A percentile compares a stretch with the other conserved stretches of the same genome.
Evolutionary conservation across 2,329 filamentous ascomycete species (phyloP).

Genomic region (Monascus ruber): DNA sequence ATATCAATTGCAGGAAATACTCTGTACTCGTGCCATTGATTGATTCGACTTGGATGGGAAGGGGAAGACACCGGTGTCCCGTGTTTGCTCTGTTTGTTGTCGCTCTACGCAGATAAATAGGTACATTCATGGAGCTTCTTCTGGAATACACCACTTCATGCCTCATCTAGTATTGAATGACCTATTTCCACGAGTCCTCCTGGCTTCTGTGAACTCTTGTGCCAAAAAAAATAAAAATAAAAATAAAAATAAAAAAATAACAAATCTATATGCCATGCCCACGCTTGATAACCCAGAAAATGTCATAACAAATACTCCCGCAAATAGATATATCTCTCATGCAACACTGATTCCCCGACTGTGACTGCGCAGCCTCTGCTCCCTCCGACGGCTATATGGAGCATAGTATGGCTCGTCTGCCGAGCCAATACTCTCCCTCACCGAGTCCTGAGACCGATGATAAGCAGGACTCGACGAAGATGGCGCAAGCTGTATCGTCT

Average conservation of each 20-base stretch:
- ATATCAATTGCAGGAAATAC: no score
- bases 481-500: constrained; percentile 31
- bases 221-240: constrained; percentile 2
- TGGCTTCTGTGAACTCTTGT: no score
- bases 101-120: no score
- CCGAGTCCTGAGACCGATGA: constrained; percentile 24
- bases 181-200: no score
- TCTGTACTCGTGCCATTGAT: no score
- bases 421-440: constrained; percentile 25
- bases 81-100: no score
- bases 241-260: constrained; percentile 1
- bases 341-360: constrained; percentile 22
- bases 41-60: no score
- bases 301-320: background rate
- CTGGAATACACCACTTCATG: no score
- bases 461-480: constrained; percentile 25
- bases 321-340: constrained; percentile 5
- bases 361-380: constrained; percentile 26
- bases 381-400: constrained; percentile 28
- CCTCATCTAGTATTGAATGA: no score
- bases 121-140: no score
- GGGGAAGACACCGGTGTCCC: no score
- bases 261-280: background rate
- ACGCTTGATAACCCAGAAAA: no score
- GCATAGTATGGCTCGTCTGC: constrained; percentile 30